Percentiles rank a stretch among this genome's conserved stretches.
Evolutionary conservation across 169 alveolate genomes (phyloP).

Genomic region (Besnoitia besnoiti): DNA sequence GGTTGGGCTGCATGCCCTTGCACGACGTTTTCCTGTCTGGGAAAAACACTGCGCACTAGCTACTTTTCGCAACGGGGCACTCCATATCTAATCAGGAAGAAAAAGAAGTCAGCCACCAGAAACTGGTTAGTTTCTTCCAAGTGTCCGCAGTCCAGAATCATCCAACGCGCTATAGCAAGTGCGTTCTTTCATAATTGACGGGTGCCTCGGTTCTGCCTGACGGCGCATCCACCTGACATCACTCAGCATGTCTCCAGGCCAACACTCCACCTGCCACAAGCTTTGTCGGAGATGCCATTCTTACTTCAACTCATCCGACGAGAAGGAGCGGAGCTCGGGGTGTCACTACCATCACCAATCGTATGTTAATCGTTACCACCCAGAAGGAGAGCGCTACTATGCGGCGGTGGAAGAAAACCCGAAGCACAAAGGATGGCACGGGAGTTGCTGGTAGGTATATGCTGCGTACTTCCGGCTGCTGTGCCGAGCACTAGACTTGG

Average conservation of each 20-base stretch:
- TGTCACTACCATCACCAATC: slow-evolving; percentile 53
- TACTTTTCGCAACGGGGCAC: no score
- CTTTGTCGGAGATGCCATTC: slow-evolving; percentile 50
- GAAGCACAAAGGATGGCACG: slow-evolving; percentile 34
- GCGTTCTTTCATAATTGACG: no score
- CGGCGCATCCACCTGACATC: neutral
- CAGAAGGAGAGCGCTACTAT: slow-evolving; percentile 53
- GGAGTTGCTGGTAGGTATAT: slow-evolving; percentile 45
- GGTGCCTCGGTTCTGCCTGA: neutral
- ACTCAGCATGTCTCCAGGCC: neutral
- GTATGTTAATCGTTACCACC: slow-evolving; percentile 60
- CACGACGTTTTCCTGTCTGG: no score
- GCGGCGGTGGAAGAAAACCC: slow-evolving; percentile 57
- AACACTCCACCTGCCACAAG: slow-evolving; percentile 10
- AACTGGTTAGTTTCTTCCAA: no score
- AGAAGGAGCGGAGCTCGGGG: neutral
- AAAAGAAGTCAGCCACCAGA: no score
- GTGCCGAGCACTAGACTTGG: no score
- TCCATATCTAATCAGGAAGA: no score
- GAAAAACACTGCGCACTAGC: no score
- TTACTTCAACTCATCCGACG: slow-evolving; percentile 26
- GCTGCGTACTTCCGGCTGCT: neutral
- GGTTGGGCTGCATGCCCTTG: no score
- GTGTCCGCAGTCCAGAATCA: no score
- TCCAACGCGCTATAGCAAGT: no score